These are phyloP conservation scores for Polygonum maritimum DNA, from an alignment of 148 eudicot species.

Conservation along the genomic window DNA sequence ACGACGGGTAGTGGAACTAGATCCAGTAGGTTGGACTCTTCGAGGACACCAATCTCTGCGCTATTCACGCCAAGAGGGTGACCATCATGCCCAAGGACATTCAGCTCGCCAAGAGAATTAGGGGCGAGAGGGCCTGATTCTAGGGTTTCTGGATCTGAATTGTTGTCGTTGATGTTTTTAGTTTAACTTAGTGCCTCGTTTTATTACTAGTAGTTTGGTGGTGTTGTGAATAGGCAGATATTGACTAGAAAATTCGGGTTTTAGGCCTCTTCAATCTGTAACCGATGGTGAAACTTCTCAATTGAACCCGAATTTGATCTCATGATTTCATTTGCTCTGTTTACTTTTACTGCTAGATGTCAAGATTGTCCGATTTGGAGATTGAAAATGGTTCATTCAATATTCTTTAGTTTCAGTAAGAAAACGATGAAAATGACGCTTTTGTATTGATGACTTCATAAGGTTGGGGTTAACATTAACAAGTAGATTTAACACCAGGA, in stretches of 20 bases:
- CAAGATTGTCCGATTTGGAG: too few relatives aligned
- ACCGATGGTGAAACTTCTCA: neutral
- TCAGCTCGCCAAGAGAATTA: conserved; percentile 11
- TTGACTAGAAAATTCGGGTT: neutral
- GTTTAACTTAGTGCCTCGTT: neutral
- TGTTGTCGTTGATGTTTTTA: neutral
- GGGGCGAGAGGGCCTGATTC: conserved; percentile 11
- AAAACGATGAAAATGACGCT: too few relatives aligned
- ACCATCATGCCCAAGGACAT: conserved; percentile 11
- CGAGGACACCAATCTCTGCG: conserved; percentile 14
- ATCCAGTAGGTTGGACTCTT: conserved; percentile 10
- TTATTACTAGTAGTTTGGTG: neutral
- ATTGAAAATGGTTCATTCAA: too few relatives aligned
- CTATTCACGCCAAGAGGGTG: conserved; percentile 4
- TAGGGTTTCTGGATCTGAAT: neutral
- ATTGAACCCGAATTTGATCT: neutral
- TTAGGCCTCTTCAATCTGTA: neutral
- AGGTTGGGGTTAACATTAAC: too few relatives aligned
- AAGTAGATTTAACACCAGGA: too few relatives aligned
- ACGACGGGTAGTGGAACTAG: too few relatives aligned
- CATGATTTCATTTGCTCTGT: neutral
- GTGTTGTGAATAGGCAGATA: neutral
- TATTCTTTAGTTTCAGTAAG: too few relatives aligned
- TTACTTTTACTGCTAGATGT: too few relatives aligned
- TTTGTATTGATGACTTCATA: too few relatives aligned